phyloP scores from a whole-genome alignment of 495 filamentous ascomycete genomes.

The Sporormia fimetaria region DNA sequence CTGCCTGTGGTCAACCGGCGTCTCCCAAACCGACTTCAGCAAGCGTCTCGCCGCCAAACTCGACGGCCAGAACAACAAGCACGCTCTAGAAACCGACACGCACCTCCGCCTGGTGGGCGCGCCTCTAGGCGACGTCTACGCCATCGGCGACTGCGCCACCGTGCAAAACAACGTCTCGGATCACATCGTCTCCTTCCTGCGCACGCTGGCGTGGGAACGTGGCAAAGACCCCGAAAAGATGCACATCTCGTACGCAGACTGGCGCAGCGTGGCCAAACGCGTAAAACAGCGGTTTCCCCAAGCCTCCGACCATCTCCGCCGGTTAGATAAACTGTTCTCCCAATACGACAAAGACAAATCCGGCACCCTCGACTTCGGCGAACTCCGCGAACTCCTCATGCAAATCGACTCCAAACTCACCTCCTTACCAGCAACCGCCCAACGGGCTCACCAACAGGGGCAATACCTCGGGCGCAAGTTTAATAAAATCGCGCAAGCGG shows the following conservation, averaged over 20 bases:
- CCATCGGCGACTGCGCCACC: slow-evolving; percentile 91
- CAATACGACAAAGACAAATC: slow-evolving; percentile 87
- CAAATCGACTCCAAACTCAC: slow-evolving; percentile 45
- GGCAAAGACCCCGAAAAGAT: slow-evolving; percentile 77
- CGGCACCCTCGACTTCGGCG: slow-evolving; percentile 86
- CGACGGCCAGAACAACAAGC: slow-evolving; percentile 66
- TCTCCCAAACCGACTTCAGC: slow-evolving; percentile 71
- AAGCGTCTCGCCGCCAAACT: slow-evolving; percentile 60
- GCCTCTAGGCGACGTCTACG: slow-evolving; percentile 90
- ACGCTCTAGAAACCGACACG: slow-evolving; percentile 89
- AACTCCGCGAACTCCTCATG: slow-evolving; percentile 73
- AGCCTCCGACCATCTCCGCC: slow-evolving; percentile 76
- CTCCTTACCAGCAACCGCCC: slow-evolving; percentile 51
- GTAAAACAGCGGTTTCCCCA: slow-evolving; percentile 89
- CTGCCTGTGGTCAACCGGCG: slow-evolving; percentile 96
- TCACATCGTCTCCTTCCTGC: slow-evolving; percentile 77
- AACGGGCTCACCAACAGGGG: slow-evolving; percentile 94
- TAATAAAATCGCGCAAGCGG: slow-evolving; percentile 74
- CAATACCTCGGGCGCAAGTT: slow-evolving; percentile 89
- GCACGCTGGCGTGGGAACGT: slow-evolving; percentile 82
- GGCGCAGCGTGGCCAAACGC: slow-evolving; percentile 67
- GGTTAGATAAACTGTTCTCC: slow-evolving; percentile 79
- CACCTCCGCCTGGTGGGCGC: slow-evolving; percentile 87
- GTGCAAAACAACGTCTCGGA: slow-evolving; percentile 92
- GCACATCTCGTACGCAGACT: slow-evolving; percentile 74